Conservation (phyloP, 208 protist species). For the Leishmania guyanensis region DNA sequence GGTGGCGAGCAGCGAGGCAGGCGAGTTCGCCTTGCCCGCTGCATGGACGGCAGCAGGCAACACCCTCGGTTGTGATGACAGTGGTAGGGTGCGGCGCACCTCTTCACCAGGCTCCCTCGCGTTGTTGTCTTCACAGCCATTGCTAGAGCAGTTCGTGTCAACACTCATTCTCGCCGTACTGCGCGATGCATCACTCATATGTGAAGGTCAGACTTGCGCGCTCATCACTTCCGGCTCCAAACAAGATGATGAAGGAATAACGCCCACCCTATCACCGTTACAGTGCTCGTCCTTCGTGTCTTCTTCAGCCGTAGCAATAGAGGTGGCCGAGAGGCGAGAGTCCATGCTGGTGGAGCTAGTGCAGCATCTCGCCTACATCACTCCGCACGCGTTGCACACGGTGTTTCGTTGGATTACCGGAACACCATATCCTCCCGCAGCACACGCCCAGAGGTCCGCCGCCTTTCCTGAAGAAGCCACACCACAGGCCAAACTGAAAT, state of each 20-base stretch:
- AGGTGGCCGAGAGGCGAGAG: constrained; percentile 13
- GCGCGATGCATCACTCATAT: constrained; percentile 16
- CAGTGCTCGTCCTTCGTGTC: background rate
- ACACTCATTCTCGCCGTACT: constrained; percentile 17
- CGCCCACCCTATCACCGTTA: background rate
- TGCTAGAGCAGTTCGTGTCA: constrained; percentile 6
- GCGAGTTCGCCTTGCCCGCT: background rate
- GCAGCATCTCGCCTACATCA: constrained; percentile 17
- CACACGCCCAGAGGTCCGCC: background rate
- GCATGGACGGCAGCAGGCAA: background rate
- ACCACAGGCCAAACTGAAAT: background rate
- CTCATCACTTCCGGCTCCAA: background rate
- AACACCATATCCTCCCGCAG: constrained; percentile 18
- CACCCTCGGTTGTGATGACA: background rate
- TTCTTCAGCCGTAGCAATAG: background rate
- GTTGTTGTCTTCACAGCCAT: background rate
- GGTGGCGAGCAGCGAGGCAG: background rate
- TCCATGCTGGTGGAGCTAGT: constrained; percentile 8
- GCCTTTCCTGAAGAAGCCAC: background rate
- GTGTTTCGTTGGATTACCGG: constrained; percentile 9
- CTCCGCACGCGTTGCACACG: constrained; percentile 20
- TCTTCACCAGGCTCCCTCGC: background rate
- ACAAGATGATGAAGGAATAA: background rate
- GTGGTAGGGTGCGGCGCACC: background rate
- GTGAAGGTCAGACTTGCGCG: background rate